A percentile compares a stretch with the other conserved stretches of the same genome.
phyloP scores from a whole-genome alignment of 441 rosid genomes.

The Pelargonium citronellum region DNA sequence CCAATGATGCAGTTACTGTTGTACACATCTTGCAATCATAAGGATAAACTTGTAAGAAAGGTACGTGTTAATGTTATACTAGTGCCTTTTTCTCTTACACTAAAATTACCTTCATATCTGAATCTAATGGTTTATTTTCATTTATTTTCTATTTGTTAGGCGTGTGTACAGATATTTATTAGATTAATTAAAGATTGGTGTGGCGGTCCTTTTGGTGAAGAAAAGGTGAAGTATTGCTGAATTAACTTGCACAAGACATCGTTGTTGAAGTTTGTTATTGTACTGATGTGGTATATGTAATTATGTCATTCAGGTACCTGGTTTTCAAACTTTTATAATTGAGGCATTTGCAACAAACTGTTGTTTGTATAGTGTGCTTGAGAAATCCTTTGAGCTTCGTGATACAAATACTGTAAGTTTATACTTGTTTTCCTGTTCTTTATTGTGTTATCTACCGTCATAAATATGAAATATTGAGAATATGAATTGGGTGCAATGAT shows the following conservation, averaged over 20 bases:
- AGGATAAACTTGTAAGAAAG: constrained; percentile 72
- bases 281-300: constrained; percentile 16
- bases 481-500: background rate
- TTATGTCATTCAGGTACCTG: constrained; percentile 58
- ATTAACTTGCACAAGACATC: constrained; percentile 13
- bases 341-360: constrained; percentile 69
- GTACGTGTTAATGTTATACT: constrained; percentile 29
- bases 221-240: constrained; percentile 43
- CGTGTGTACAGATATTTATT: constrained; percentile 80
- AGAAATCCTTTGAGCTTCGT: constrained; percentile 74
- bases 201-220: constrained; percentile 46
- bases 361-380: constrained; percentile 75
- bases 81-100: background rate
- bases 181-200: constrained; percentile 91
- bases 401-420: constrained; percentile 86
- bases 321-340: constrained; percentile 65
- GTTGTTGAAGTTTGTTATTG: constrained; percentile 5
- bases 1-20: constrained; percentile 65
- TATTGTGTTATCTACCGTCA: background rate
- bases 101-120: background rate
- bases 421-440: background rate
- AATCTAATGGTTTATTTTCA: background rate
- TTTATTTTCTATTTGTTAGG: constrained; percentile 32
- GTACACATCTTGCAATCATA: constrained; percentile 59
- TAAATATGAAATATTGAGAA: background rate